Base-by-base conservation (phyloP, 345 rosid species). In the Bruguiera sexangula region DNA sequence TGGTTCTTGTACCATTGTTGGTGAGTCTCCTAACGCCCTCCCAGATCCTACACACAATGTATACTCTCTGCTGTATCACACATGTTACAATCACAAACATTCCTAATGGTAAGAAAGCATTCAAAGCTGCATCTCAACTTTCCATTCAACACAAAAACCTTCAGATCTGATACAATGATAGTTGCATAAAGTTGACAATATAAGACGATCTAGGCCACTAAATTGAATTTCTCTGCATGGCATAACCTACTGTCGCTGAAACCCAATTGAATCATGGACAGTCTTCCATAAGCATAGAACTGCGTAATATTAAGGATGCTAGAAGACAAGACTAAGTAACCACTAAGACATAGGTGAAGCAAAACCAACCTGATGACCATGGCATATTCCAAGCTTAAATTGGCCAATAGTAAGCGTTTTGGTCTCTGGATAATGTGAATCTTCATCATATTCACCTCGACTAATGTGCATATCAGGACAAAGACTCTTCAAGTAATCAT, bases 351-450 rank as follows among this genome's bases (percentile, higher is more conserved):
- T 6, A 54, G 55, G 20, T 2, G 2, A 70, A 63, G 53, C 58
- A 63, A 26, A 52, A 72, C 46, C 59, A 72, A 91, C 98, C 98
- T 93, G 97, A 75, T 91, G 98, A 53, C 97, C 98, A 15, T 93
- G 98, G 79, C 97, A 93, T 11, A 93, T 73, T 59, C 98, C 98
- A 46, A 91, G 82, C 86, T 93, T 93, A 83, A 91, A 93, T 69
- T 93, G 98, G n/a, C 98, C 98, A 55, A 93, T 91, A 13, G 94
- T 93, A 67, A 93, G 80, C 31, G 86, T 93, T 71, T 91, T 90
- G 62, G 82, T 88, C 86, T 93, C 98, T 2, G 97, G 96, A 73
- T 91, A 93, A 24, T 84, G 78, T 6, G 87, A 76, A 39, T 91
- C 97, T 73, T 93, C 97, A 31, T 93, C 98, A 71, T 84, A 93